Percentiles rank a stretch among this genome's conserved stretches.
Conservation (phyloP, 495 filamentous ascomycete species). For the Podospora bellae-mahoneyi region DNA sequence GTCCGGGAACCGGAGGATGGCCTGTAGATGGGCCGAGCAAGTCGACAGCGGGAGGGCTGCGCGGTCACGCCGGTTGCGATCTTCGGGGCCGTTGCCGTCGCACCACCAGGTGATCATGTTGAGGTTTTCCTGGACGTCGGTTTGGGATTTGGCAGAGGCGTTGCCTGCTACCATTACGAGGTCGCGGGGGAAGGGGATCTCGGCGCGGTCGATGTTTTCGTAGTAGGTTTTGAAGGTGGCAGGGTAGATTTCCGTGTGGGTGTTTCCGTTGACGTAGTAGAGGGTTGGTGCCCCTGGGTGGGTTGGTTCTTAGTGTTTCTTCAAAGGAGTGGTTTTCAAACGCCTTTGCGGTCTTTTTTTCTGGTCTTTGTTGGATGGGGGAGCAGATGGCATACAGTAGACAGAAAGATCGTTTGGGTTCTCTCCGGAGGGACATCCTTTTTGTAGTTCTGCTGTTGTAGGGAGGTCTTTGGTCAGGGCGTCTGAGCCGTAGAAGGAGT, state of each 20-base stretch:
- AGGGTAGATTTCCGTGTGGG: slow-evolving; percentile 40
- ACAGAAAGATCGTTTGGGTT: slow-evolving; percentile 38
- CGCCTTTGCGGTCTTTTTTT: background rate
- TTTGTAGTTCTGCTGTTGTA: slow-evolving; percentile 34
- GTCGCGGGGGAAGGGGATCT: slow-evolving; percentile 68
- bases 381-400: slow-evolving; percentile 29
- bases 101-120: slow-evolving; percentile 40
- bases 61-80: slow-evolving; percentile 31
- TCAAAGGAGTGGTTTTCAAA: background rate
- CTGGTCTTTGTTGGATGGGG: background rate
- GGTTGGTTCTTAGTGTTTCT: background rate
- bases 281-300: slow-evolving; percentile 35
- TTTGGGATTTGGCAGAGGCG: slow-evolving; percentile 31
- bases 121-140: slow-evolving; percentile 35
- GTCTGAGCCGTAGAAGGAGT: slow-evolving; percentile 39
- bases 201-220: slow-evolving; percentile 80
- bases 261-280: slow-evolving; percentile 38
- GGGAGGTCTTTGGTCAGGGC: slow-evolving; percentile 34
- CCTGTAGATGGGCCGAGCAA: slow-evolving; percentile 36
- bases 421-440: slow-evolving; percentile 37
- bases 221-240: slow-evolving; percentile 42
- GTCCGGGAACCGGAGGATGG: slow-evolving; percentile 36
- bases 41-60: slow-evolving; percentile 35
- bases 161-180: slow-evolving; percentile 38
- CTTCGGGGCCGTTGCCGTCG: slow-evolving; percentile 37